These are phyloP conservation scores for Cerrena zonata DNA, from an alignment of 1,284 basidiomycete genomes.

Conservation along the genomic window DNA sequence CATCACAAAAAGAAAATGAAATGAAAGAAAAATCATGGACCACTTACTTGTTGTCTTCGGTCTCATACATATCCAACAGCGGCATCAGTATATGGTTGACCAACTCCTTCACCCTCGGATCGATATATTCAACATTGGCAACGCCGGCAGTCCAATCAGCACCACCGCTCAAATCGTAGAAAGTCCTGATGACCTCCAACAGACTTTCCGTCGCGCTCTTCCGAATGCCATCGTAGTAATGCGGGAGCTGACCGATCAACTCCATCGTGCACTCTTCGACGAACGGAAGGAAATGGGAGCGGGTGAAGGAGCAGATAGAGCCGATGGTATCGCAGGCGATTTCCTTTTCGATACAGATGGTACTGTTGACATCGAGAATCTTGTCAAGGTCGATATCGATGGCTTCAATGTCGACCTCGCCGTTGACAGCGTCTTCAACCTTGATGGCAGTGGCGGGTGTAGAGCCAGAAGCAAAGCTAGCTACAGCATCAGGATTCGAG, in stretches of 20 bases:
- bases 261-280: slow-evolving; percentile 77
- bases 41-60: slow-evolving; percentile 96
- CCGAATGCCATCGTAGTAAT: slow-evolving; percentile 98
- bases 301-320: slow-evolving; percentile 82
- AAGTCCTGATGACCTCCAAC: slow-evolving; percentile 85
- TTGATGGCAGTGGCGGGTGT: slow-evolving; percentile 65
- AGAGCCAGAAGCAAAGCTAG: slow-evolving; percentile 67
- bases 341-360: slow-evolving; percentile 98
- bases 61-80: slow-evolving; percentile 85
- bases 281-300: slow-evolving; percentile 84
- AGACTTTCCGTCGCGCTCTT: slow-evolving; percentile 90
- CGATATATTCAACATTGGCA: slow-evolving; percentile 57
- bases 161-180: slow-evolving; percentile 84
- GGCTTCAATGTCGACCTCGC: slow-evolving; percentile 77
- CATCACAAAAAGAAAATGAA: slow-evolving; percentile 40
- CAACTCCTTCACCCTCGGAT: slow-evolving; percentile 77
- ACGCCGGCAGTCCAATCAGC: slow-evolving; percentile 80
- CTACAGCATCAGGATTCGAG: slow-evolving; percentile 44
- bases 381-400: slow-evolving; percentile 78
- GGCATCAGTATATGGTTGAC: slow-evolving; percentile 72
- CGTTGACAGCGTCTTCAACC: slow-evolving; percentile 51
- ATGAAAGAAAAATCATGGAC: slow-evolving; percentile 8
- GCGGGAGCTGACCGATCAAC: slow-evolving; percentile 76
- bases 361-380: slow-evolving; percentile 88
- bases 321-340: slow-evolving; percentile 97